These are phyloP conservation scores for Scutellaria minor DNA, from an alignment of 257 asterid genomes.

Conservation along the genomic window DNA sequence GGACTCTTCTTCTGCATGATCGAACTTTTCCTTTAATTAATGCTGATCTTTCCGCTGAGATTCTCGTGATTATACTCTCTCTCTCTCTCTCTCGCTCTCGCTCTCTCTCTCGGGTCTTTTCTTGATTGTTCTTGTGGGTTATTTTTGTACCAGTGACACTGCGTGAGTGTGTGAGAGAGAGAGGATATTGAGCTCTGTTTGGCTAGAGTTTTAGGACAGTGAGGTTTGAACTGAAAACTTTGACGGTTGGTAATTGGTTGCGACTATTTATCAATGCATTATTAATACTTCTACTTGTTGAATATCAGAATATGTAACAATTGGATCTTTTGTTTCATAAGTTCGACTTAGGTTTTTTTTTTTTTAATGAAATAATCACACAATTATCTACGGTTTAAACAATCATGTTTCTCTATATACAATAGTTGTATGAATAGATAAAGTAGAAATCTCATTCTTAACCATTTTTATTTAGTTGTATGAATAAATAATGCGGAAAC, in stretches of 20 bases:
- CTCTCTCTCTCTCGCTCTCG: background rate
- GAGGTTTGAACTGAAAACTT: background rate
- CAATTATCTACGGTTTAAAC: too few species aligned
- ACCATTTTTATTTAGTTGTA: too few species aligned
- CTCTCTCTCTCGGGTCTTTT: background rate
- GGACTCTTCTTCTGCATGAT: slow-evolving; percentile 37
- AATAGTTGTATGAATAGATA: too few species aligned
- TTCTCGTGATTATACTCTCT: slow-evolving; percentile 42
- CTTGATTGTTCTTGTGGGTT: background rate
- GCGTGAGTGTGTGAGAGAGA: slow-evolving; percentile 17
- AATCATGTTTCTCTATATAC: too few species aligned
- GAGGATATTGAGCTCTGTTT: background rate
- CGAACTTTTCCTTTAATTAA: slow-evolving; percentile 39
- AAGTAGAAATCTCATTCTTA: too few species aligned
- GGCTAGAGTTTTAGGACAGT: slow-evolving; percentile 1
- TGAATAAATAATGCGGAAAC: too few species aligned
- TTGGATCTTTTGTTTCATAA: too few species aligned
- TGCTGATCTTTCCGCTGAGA: slow-evolving; percentile 32
- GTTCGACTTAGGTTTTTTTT: too few species aligned
- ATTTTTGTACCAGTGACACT: slow-evolving; percentile 7
- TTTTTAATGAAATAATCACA: too few species aligned
- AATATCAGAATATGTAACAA: too few species aligned
- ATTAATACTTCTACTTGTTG: too few species aligned
- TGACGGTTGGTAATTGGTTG: background rate
- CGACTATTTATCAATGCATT: background rate